These are phyloP conservation scores for Magnaporthiopsis poae DNA, from an alignment of 2,329 filamentous ascomycete genomes.

Conservation along the genomic window DNA sequence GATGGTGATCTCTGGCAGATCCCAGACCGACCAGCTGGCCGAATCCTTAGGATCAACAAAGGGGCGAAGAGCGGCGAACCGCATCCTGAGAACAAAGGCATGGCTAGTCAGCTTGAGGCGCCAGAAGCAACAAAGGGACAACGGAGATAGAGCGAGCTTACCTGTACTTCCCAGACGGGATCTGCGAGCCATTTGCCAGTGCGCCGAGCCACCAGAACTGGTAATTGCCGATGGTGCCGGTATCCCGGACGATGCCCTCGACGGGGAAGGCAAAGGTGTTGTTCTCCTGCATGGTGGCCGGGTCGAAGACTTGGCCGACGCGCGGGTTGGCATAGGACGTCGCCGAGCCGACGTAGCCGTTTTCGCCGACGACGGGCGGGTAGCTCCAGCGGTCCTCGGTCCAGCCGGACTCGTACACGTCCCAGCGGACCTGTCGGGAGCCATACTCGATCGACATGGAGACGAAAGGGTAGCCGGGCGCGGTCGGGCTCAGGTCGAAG, in stretches of 20 bases:
- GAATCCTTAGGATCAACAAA: conserved; percentile 8
- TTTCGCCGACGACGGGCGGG: conserved; percentile 17
- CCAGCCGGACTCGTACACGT: conserved; percentile 19
- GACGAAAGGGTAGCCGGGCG: conserved; percentile 21
- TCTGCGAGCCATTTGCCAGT: conserved; percentile 21
- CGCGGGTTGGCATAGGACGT: conserved; percentile 6
- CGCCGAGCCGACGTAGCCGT: conserved; percentile 17
- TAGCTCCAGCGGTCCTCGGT: conserved; percentile 17
- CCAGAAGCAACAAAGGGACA: neutral
- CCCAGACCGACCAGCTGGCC: conserved; percentile 9
- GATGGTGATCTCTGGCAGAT: neutral
- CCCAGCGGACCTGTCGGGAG: conserved; percentile 21
- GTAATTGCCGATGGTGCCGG: neutral
- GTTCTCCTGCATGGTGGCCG: neutral
- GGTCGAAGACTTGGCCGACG: neutral
- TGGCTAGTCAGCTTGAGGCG: neutral
- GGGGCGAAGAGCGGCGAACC: conserved; percentile 7
- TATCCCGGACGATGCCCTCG: neutral
- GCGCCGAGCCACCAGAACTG: conserved; percentile 13
- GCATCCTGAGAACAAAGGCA: conserved; percentile 13
- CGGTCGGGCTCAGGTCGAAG: conserved; percentile 18
- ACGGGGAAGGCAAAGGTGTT: neutral
- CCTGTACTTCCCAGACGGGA: conserved; percentile 21
- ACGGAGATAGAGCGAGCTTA: neutral
- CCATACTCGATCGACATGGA: conserved; percentile 18